A percentile compares a stretch with the other conserved stretches of the same genome.
phyloP scores from a whole-genome alignment of 2,329 filamentous ascomycete genomes.

The Claviceps purpurea region DNA sequence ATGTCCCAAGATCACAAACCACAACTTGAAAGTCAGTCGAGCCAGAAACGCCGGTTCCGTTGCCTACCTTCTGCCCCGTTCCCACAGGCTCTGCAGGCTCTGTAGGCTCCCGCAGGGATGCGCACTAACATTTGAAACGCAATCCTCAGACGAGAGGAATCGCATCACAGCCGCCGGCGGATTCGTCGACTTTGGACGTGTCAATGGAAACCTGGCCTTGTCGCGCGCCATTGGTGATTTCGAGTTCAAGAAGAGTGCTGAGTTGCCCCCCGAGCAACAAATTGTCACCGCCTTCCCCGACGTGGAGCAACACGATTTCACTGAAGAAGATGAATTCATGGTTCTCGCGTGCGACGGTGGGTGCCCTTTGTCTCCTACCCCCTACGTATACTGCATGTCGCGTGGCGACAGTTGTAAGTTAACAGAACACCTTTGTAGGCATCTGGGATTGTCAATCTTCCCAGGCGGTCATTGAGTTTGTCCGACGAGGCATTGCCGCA shows the following conservation, averaged over 20 bases:
- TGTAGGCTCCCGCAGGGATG: neutral
- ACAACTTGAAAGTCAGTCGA: slow-evolving; percentile 76
- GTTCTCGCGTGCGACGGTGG: slow-evolving; percentile 86
- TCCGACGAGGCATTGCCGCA: slow-evolving; percentile 86
- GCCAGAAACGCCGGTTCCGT: neutral
- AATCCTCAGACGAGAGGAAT: slow-evolving; percentile 68
- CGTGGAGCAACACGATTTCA: slow-evolving; percentile 80
- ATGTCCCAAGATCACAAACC: slow-evolving; percentile 99
- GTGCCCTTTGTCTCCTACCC: slow-evolving; percentile 16
- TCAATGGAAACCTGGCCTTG: slow-evolving; percentile 93
- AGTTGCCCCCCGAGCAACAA: slow-evolving; percentile 93
- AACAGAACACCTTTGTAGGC: slow-evolving; percentile 37
- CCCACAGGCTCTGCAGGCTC: no score
- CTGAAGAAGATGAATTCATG: slow-evolving; percentile 88
- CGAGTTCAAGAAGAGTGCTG: slow-evolving; percentile 98
- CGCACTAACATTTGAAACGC: neutral
- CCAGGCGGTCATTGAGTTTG: slow-evolving; percentile 93
- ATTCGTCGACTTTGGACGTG: slow-evolving; percentile 95
- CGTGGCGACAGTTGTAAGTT: neutral
- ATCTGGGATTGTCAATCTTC: slow-evolving; percentile 99
- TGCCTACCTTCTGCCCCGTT: neutral
- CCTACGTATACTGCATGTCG: neutral
- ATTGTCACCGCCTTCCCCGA: slow-evolving; percentile 97
- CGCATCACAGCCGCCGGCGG: slow-evolving; percentile 91
- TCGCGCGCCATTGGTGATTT: slow-evolving; percentile 98